A percentile compares a stretch with the other conserved stretches of the same genome.
These are phyloP conservation scores for Rhododendron vialii DNA, from an alignment of 148 eudicot species.

Conservation along the genomic window DNA sequence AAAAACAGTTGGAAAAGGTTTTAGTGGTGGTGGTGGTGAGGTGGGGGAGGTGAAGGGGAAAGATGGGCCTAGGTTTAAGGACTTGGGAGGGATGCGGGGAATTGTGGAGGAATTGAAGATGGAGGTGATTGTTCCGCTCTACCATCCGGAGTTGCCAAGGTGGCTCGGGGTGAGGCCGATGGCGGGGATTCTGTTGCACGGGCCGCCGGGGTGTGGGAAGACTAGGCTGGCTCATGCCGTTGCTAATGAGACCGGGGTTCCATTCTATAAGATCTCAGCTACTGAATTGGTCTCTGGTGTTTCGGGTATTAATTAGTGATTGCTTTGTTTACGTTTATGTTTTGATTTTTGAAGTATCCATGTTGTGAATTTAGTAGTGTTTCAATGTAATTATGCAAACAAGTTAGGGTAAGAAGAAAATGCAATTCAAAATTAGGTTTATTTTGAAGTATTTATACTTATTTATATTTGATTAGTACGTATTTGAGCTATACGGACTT, in stretches of 20 bases:
- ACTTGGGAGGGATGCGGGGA: constrained; percentile 65
- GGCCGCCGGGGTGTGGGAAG: constrained; percentile 96
- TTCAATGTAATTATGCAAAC: neutral
- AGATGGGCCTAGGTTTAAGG: constrained; percentile 55
- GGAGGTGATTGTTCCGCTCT: constrained; percentile 74
- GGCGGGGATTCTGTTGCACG: constrained; percentile 70
- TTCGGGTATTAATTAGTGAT: constrained; percentile 40
- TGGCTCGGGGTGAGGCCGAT: constrained; percentile 53
- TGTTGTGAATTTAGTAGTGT: neutral
- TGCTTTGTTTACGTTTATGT: neutral
- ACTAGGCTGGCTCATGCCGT: constrained; percentile 83
- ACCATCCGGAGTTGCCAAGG: constrained; percentile 44
- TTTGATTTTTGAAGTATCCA: neutral
- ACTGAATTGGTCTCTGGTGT: constrained; percentile 83
- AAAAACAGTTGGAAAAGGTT: neutral
- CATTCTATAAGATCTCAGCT: constrained; percentile 72
- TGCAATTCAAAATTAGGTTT: neutral
- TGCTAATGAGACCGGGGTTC: constrained; percentile 77
- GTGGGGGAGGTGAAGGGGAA: constrained; percentile 20
- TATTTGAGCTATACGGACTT: no score
- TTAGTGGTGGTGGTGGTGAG: neutral
- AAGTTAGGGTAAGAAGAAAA: neutral
- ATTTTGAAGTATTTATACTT: no score
- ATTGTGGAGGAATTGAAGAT: constrained; percentile 55
- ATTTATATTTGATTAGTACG: no score